Percentiles rank a stretch among this genome's conserved stretches.
phyloP scores from a whole-genome alignment of 2,329 filamentous ascomycete species.

The Colletotrichum brevisporum region DNA sequence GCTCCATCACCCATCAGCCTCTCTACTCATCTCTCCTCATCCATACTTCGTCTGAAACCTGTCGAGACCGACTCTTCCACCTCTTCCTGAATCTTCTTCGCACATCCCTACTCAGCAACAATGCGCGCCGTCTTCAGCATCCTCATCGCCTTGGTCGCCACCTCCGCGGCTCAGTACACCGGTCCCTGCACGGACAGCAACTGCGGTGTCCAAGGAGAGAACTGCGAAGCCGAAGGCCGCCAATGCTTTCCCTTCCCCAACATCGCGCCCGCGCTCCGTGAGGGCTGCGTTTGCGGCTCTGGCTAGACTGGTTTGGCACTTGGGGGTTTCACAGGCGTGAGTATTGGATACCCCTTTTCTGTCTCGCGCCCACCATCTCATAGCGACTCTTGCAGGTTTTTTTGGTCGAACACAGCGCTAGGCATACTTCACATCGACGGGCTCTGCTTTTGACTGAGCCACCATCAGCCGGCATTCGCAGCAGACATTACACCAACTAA shows the following conservation, averaged over 20 bases:
- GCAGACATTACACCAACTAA: neutral
- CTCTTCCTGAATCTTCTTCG: neutral
- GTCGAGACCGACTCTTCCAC: neutral
- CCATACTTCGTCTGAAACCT: neutral
- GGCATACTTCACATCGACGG: neutral
- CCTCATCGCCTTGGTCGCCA: slow-evolving; percentile 24
- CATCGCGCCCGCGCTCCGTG: slow-evolving; percentile 28
- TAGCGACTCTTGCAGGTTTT: neutral
- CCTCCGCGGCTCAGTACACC: slow-evolving; percentile 21
- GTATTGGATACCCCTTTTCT: neutral
- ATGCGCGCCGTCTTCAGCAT: slow-evolving; percentile 28
- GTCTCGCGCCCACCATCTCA: neutral
- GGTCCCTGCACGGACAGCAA: slow-evolving; percentile 31
- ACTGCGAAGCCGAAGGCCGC: slow-evolving; percentile 34
- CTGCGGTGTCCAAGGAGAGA: slow-evolving; percentile 29
- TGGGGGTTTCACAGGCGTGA: neutral
- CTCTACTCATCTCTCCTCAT: slow-evolving; percentile 4
- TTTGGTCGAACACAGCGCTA: neutral
- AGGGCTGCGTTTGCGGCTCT: slow-evolving; percentile 38
- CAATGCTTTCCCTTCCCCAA: slow-evolving; percentile 39
- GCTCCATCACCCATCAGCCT: slow-evolving; percentile 2
- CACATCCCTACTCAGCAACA: neutral
- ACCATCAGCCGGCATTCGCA: neutral
- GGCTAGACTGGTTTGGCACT: slow-evolving; percentile 1
- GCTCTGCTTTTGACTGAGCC: neutral